Percentiles rank a stretch among this genome's conserved stretches.
These are phyloP conservation scores for Cruciata laevipes DNA, from an alignment of 257 asterid genomes.

Conservation along the genomic window DNA sequence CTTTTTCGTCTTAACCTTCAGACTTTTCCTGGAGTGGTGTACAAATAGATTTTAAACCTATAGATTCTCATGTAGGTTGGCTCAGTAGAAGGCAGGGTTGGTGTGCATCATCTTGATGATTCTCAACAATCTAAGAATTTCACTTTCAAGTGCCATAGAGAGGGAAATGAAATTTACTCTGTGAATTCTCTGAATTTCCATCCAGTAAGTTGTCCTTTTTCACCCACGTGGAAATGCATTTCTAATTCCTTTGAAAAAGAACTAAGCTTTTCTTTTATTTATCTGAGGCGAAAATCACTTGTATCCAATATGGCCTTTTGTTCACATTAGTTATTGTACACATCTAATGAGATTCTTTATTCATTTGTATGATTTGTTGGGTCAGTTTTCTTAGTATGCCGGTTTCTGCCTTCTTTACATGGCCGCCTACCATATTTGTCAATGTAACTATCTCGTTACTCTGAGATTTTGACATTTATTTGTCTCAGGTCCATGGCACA, in stretches of 20 bases:
- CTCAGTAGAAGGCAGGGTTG: constrained; percentile 97
- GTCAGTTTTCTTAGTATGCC: neutral
- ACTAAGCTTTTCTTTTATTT: neutral
- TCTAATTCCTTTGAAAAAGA: neutral
- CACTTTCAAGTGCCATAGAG: constrained; percentile 99
- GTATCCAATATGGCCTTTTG: neutral
- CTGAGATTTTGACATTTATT: constrained; percentile 6
- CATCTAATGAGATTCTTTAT: neutral
- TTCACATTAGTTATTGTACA: neutral
- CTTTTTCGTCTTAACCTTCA: neutral
- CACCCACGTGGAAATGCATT: neutral
- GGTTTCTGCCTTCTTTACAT: neutral
- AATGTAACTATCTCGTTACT: neutral
- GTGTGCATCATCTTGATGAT: constrained; percentile 93
- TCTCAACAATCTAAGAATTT: constrained; percentile 71
- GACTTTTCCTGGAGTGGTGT: neutral
- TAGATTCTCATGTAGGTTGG: constrained; percentile 61
- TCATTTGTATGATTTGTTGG: neutral
- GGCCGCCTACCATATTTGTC: neutral
- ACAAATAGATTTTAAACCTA: neutral
- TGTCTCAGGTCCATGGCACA: constrained; percentile 69
- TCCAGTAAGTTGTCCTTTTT: constrained; percentile 55
- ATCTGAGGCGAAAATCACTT: neutral
- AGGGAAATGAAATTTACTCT: constrained; percentile 70
- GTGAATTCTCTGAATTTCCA: constrained; percentile 91